A percentile compares a stretch with the other conserved stretches of the same genome.
These are phyloP conservation scores for Gastrolobium bilobum DNA, from an alignment of 306 rosid genomes.

Conservation along the genomic window DNA sequence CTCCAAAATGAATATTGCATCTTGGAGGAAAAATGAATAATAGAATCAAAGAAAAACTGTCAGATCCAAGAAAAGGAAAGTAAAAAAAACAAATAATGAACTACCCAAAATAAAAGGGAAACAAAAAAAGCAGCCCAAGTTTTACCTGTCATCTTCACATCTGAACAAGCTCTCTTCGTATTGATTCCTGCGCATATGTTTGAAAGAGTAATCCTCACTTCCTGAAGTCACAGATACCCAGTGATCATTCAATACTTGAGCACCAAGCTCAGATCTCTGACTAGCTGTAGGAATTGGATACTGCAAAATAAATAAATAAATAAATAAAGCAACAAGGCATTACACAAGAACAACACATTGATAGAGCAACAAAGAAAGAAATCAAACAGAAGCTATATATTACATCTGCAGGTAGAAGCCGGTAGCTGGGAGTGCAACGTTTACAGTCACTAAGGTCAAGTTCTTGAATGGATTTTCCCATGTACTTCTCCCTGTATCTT, in stretches of 20 bases:
- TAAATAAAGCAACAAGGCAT: conserved; percentile 37
- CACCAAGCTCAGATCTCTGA: conserved; percentile 93
- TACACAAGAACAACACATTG: conserved; percentile 32
- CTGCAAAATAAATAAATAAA: conserved; percentile 61
- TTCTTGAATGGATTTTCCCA: conserved; percentile 93
- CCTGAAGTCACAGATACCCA: conserved; percentile 99
- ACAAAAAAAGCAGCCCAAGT: conserved; percentile 15
- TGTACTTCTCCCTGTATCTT: conserved; percentile 81
- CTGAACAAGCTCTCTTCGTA: conserved; percentile 96
- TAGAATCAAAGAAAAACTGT: conserved; percentile 32
- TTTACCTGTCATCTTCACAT: conserved; percentile 99
- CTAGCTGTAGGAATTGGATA: conserved; percentile 91
- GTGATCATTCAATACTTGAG: conserved; percentile 90
- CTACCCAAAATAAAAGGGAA: background rate
- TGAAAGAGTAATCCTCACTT: conserved; percentile 99
- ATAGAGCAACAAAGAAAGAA: conserved; percentile 39
- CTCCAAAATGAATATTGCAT: conserved; percentile 36
- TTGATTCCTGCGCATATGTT: conserved; percentile 97
- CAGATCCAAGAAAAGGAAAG: conserved; percentile 6
- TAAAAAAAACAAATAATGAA: background rate
- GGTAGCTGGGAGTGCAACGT: conserved; percentile 94
- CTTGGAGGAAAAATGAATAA: conserved; percentile 21
- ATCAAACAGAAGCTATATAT: conserved; percentile 36
- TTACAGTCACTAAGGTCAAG: conserved; percentile 91
- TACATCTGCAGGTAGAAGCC: conserved; percentile 95